Base-by-base conservation (phyloP, 345 rosid genomes). In the Gynandropsis gynandra region DNA sequence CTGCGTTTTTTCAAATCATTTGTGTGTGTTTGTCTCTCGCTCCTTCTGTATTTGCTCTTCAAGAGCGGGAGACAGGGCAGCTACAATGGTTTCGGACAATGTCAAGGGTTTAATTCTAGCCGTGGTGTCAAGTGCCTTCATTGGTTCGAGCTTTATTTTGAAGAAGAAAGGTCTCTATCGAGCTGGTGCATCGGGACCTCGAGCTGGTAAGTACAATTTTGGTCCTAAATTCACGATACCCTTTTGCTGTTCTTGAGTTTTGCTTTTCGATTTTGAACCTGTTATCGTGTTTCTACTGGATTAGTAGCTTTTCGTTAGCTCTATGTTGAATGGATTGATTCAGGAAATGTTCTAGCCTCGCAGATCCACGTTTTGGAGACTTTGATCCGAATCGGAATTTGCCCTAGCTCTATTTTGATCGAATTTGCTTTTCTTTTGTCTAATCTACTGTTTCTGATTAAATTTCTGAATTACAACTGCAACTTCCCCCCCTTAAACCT, bases 151-250 rank as follows among this genome's bases (percentile, higher is more conserved):
- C 76, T 89, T 89, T 79, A 89, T 86, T 51, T 59, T 89, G 74
- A 89, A 86, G 88, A 89, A 89, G 88, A 81, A 81, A 76, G 95
- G 97, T 10, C 83, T 89, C 56, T 86, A 83, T 65, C 82, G 82
- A 29, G 97, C 97, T 52, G 94, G 79, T n/a, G 76, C 82, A 15
- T 37, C 68, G 17, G 98, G 98, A 50, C 66, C 80, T 53, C 87
- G 85, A 12, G 96, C 95, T 48, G 98, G 98, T 89, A 43, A 24
- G 64, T 60, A 17, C 0, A 36, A 13, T 38, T 16, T 9, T 24
- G 29, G 27, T 33, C 11, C 18, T 1, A 14, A 41, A 2, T 24
- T 10, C 21, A 17, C 35, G 8, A 32, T n/a, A 16, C 21, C 27
- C 14, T 31, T 51, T 20, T 1, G 31, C 1, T 16, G 16, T 27